Percentiles rank a stretch among this genome's conserved stretches.
phyloP scores from a whole-genome alignment of 768 basidiomycete genomes.

The Auricularia sp. region DNA sequence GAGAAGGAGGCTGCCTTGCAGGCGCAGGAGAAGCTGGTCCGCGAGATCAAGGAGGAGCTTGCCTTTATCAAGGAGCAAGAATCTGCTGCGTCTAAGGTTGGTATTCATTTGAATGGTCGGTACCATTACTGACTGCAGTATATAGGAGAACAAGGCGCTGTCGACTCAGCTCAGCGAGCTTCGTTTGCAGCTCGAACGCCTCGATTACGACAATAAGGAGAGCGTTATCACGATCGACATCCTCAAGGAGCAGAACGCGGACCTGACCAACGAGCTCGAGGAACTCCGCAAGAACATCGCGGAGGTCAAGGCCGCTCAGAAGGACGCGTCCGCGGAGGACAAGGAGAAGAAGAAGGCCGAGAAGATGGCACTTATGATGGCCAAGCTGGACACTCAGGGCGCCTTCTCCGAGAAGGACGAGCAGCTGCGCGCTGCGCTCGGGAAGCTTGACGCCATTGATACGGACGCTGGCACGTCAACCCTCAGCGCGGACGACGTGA shows the following conservation, averaged over 20 bases:
- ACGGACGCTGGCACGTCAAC: conserved; percentile 41
- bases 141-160: conserved; percentile 82
- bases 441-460: conserved; percentile 77
- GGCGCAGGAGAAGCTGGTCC: conserved; percentile 75
- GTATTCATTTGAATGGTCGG: conserved; percentile 28
- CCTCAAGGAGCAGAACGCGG: conserved; percentile 86
- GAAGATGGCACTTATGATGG: conserved; percentile 99
- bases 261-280: conserved; percentile 79
- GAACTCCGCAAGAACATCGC: conserved; percentile 72
- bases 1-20: conserved; percentile 80
- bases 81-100: conserved; percentile 47
- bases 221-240: conserved; percentile 86
- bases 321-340: conserved; percentile 82
- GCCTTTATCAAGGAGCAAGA: conserved; percentile 88
- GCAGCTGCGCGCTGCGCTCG: conserved; percentile 72
- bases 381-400: conserved; percentile 94
- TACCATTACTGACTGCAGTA: background rate
- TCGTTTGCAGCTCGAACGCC: conserved; percentile 78
- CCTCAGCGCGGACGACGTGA: conserved; percentile 67
- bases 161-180: conserved; percentile 89
- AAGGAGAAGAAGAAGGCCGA: conserved; percentile 99
- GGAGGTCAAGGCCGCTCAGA: conserved; percentile 72
- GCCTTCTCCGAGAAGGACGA: conserved; percentile 94
- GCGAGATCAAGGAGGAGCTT: conserved; percentile 83
- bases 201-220: conserved; percentile 96